Evolutionary conservation across 495 filamentous ascomycete species (phyloP).

Genomic region (Penicillium longicatenatum): DNA sequence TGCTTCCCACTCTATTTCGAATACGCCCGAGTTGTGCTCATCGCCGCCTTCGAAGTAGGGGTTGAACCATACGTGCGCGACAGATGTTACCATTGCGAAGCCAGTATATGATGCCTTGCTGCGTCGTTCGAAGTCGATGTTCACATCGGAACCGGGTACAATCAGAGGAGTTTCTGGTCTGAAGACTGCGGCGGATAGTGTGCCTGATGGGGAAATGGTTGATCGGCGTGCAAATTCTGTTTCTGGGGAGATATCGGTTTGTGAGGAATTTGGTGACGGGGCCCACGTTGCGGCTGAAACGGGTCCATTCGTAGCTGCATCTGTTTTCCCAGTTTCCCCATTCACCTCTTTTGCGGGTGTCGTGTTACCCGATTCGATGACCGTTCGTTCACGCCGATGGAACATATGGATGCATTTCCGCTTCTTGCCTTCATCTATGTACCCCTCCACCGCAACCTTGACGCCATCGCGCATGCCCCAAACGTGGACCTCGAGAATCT

Average conservation of each 20-base stretch:
- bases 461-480: constrained; percentile 90
- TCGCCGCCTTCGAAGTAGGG: constrained; percentile 85
- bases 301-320: not conserved
- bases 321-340: not conserved
- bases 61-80: constrained; percentile 97
- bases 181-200: constrained; percentile 67
- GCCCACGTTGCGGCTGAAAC: constrained; percentile 10
- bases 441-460: constrained; percentile 84
- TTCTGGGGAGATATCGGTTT: constrained; percentile 21
- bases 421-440: constrained; percentile 79
- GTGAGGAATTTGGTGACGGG: constrained; percentile 15
- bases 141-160: constrained; percentile 80
- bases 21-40: constrained; percentile 60
- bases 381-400: constrained; percentile 67
- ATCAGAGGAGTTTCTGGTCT: constrained; percentile 66
- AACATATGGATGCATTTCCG: constrained; percentile 87
- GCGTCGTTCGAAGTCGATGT: constrained; percentile 83
- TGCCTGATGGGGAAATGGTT: constrained; percentile 12
- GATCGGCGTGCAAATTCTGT: constrained; percentile 9
- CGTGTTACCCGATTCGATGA: constrained; percentile 56
- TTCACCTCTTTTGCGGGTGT: not conserved
- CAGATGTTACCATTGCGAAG: constrained; percentile 85
- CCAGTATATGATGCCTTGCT: constrained; percentile 73
- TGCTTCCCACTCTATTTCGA: constrained; percentile 64
- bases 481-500: constrained; percentile 84